A percentile compares a stretch with the other conserved stretches of the same genome.
Conservation (phyloP, 2,329 filamentous ascomycete species). For the Rhexocercosporidium sp. region DNA sequence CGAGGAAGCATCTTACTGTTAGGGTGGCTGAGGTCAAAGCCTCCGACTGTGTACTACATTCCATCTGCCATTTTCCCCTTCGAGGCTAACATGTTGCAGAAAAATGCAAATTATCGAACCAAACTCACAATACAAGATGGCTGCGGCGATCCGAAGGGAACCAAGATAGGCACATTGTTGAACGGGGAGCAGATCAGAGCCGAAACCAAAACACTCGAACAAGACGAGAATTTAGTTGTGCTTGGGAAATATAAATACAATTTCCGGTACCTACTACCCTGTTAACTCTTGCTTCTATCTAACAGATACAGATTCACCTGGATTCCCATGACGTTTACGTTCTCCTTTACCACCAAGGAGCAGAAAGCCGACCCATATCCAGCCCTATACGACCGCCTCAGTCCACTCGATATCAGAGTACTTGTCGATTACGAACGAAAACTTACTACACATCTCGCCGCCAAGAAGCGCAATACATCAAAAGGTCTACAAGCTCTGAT, state of each 20-base stretch:
- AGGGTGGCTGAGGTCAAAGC: conserved; percentile 68
- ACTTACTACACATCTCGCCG: conserved; percentile 85
- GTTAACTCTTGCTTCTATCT: not conserved
- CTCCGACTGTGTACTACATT: conserved; percentile 69
- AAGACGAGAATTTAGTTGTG: conserved; percentile 66
- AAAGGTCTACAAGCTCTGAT: conserved; percentile 87
- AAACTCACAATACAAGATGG: conserved; percentile 77
- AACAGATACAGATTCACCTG: conserved; percentile 69
- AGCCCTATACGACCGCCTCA: conserved; percentile 68
- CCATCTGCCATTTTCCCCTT: conserved; percentile 12
- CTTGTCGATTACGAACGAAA: conserved; percentile 71
- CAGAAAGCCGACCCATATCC: conserved; percentile 68
- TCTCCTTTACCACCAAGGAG: conserved; percentile 76
- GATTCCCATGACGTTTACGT: conserved; percentile 80
- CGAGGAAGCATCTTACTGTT: conserved; percentile 85
- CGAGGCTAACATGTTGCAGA: conserved; percentile 21
- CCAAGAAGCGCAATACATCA: conserved; percentile 87
- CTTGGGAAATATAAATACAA: conserved; percentile 72
- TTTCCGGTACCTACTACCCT: conserved; percentile 56
- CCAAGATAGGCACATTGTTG: conserved; percentile 81
- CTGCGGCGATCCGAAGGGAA: conserved; percentile 49
- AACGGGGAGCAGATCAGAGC: conserved; percentile 75
- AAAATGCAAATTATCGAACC: conserved; percentile 55
- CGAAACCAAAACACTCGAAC: conserved; percentile 59
- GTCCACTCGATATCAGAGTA: conserved; percentile 89